Base-by-base conservation (phyloP, 495 filamentous ascomycete species). In the Xanthoparmelia taractica region DNA sequence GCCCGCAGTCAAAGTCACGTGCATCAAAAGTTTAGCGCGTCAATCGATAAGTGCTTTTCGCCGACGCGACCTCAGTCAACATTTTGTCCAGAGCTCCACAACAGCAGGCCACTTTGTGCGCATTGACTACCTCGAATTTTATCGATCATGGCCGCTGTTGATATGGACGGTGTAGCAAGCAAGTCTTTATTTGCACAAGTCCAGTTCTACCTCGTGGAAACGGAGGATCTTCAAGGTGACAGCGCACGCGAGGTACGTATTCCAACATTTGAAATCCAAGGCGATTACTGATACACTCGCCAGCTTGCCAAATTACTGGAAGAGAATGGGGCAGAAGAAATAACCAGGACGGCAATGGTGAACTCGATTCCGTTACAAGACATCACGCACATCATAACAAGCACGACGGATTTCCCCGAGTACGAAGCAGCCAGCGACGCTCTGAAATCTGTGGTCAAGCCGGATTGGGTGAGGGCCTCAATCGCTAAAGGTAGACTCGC, bases 371-470 rank as follows among this genome's bases (percentile, higher is more conserved):
- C 81, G n/a, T 70, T 89, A 6, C 68, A 74, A 43, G 71, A 83
- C 58, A 80, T 87, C 60, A 96, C 88, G 17, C 91, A 97, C 71
- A 87, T 99, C 67, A 82, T 99, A 66, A 86, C 91, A 48, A 81
- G 81, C 54, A 91, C 89, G 5, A 86, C 89, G 68, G 91, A 97
- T 73, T 99, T 99, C 67, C 87, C 88, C 11, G 82, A 89, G 58
- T 97, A 94, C 68, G 73, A 82, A 45, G 80, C 82, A 47, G 84
- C 90, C 4, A 79, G 83, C 65, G 83, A 87, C 57, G 75, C 82
- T 52, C 85, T 96, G 77, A 87, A 91, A 34, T 84, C 89, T n/a
- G 87, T 97, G 5, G 87, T 97, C 11, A 92, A 84, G 60, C 83
- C 91, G 8, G 79, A 82, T 58, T 99, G 94, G 94, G 81, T 96